phyloP scores from a whole-genome alignment of 345 rosid species.

The Trapa incisa region DNA sequence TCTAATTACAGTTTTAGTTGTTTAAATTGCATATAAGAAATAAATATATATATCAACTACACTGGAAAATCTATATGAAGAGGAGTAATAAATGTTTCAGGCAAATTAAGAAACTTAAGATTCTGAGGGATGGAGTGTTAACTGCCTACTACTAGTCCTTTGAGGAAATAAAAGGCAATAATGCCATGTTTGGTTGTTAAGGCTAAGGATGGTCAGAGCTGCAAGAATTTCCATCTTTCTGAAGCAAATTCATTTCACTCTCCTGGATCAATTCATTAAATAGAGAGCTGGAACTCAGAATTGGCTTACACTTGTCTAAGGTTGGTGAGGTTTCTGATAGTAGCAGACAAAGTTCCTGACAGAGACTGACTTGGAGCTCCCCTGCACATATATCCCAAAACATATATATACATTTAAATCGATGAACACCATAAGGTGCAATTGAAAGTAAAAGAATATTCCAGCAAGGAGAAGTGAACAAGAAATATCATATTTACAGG shows the following conservation, averaged over 20 bases:
- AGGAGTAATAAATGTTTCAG: not conserved
- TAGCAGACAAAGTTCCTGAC: conserved; percentile 67
- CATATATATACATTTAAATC: no score
- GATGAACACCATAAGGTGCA: no score
- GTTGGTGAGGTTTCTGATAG: conserved; percentile 77
- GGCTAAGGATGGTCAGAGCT: not conserved
- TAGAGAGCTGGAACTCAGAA: conserved; percentile 5
- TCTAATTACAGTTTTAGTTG: not conserved
- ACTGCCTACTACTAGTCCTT: no score
- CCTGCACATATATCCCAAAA: conserved; percentile 20
- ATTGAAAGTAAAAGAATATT: not conserved
- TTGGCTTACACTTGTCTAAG: conserved; percentile 73
- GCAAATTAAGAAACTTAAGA: no score
- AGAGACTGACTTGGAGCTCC: conserved; percentile 92
- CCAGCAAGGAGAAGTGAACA: not conserved
- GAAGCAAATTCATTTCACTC: not conserved
- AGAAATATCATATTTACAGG: conserved; percentile 34
- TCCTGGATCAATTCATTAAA: not conserved
- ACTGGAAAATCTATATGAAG: not conserved
- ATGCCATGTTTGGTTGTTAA: not conserved
- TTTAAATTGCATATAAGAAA: not conserved
- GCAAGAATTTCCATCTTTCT: not conserved
- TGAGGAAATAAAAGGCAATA: not conserved
- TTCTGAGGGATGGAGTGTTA: no score
- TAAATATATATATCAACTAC: not conserved